Conservation (phyloP, 2,329 filamentous ascomycete genomes). For the Alternaria tenuissima region DNA sequence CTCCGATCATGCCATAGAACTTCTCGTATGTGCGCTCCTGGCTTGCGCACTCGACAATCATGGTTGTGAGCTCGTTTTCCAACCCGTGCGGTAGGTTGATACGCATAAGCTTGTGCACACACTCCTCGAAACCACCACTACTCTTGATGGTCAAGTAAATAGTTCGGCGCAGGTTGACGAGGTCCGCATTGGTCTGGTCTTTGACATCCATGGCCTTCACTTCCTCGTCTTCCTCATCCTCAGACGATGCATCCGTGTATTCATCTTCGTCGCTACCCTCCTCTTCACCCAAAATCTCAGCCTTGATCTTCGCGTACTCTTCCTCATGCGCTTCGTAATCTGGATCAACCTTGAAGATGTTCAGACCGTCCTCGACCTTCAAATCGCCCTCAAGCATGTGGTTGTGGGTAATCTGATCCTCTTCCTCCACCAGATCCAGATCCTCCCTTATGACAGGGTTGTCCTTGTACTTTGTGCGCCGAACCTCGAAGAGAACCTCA, state of each 20-base stretch:
- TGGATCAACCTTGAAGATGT: slow-evolving; percentile 93
- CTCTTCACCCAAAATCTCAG: slow-evolving; percentile 87
- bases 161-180: slow-evolving; percentile 89
- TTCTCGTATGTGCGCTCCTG: slow-evolving; percentile 98
- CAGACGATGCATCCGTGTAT: slow-evolving; percentile 70
- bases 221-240: slow-evolving; percentile 77
- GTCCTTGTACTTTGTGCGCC: slow-evolving; percentile 96
- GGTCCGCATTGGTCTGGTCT: slow-evolving; percentile 94
- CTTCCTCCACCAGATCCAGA: slow-evolving; percentile 93
- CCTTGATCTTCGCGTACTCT: slow-evolving; percentile 87
- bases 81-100: slow-evolving; percentile 86
- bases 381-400: slow-evolving; percentile 79
- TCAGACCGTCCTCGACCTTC: slow-evolving; percentile 83
- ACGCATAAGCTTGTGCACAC: slow-evolving; percentile 91
- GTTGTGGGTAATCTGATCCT: slow-evolving; percentile 95
- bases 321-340: slow-evolving; percentile 92
- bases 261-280: slow-evolving; percentile 75
- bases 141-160: slow-evolving; percentile 99
- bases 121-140: slow-evolving; percentile 94
- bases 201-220: slow-evolving; percentile 93
- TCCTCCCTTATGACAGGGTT: slow-evolving; percentile 91
- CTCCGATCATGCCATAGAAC: slow-evolving; percentile 93
- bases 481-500: slow-evolving; percentile 94
- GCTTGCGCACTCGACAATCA: slow-evolving; percentile 96
- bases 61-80: slow-evolving; percentile 89